phyloP scores from a whole-genome alignment of 2,329 filamentous ascomycete genomes.

The Cladosporium velox region DNA sequence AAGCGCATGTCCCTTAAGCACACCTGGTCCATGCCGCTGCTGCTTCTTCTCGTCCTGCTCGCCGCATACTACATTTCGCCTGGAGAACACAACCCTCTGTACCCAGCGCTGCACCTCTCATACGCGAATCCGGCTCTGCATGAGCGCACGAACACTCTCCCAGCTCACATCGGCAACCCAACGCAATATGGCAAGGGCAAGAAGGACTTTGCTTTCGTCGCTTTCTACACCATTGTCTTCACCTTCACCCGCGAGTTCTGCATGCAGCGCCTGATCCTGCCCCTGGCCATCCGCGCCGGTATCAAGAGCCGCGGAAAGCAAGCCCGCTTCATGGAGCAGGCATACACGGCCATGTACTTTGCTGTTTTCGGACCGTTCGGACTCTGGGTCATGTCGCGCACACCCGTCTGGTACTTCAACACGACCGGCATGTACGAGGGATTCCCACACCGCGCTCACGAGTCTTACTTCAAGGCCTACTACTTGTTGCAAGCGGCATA shows the following conservation, averaged over 20 bases:
- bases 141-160: slow-evolving; percentile 41
- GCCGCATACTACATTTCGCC: slow-evolving; percentile 74
- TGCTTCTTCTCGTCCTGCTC: slow-evolving; percentile 65
- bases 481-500: slow-evolving; percentile 93
- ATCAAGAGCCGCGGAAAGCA: slow-evolving; percentile 76
- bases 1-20: slow-evolving; percentile 52
- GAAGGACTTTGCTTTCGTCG: slow-evolving; percentile 82
- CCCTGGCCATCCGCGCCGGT: slow-evolving; percentile 69
- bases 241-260: slow-evolving; percentile 94
- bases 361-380: slow-evolving; percentile 77
- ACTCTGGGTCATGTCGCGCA: slow-evolving; percentile 85
- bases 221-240: slow-evolving; percentile 85
- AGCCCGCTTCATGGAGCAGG: slow-evolving; percentile 91
- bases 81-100: slow-evolving; percentile 72
- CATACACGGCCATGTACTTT: slow-evolving; percentile 93
- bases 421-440: slow-evolving; percentile 84
- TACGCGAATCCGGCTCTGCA: slow-evolving; percentile 62
- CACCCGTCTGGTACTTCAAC: slow-evolving; percentile 96
- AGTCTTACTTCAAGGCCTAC: slow-evolving; percentile 86
- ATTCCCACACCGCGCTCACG: slow-evolving; percentile 81
- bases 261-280: slow-evolving; percentile 86
- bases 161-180: slow-evolving; percentile 45
- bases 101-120: slow-evolving; percentile 84
- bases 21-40: slow-evolving; percentile 68
- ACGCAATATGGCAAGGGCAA: slow-evolving; percentile 84